Base-by-base conservation (phyloP, 2,329 filamentous ascomycete genomes). In the Neofusicoccum laricinum region DNA sequence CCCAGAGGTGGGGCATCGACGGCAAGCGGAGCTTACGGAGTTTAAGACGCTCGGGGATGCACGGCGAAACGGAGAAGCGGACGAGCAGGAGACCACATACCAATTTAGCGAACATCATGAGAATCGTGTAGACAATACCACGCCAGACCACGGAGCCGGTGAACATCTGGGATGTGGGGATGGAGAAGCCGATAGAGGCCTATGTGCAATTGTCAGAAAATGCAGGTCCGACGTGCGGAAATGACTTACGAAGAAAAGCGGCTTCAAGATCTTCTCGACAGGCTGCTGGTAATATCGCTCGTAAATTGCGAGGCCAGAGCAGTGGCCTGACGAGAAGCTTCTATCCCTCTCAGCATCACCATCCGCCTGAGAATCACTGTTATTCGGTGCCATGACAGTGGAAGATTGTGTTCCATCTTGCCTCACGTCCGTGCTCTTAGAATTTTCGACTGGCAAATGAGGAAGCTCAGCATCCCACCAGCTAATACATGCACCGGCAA, bases 121-220 rank as follows among this genome's bases (percentile, higher is more conserved):
- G 76, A 0, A 88, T 67, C 0, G 88, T 82, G 69, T 93, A 95
- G 0, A 93, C 82, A 0, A 93, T 67, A 0, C 91, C 91, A 11
- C 86, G 85, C 91, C 90, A 95, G 1, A 93, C 76, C 0, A 90
- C 81, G 0, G 77, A 70, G 0, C 85, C 85, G 0, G 74, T 73
- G 69, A 93, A 94, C 81, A 95, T 87, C 5, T 85, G 77, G 0
- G 84, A 85, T 34, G 94, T 88, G 0, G 91, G 91, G 1, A 95
- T 90, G 0, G 90, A 88, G 71, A 94, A 93, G 0, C 91, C 91
- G 40, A 94, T 89, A 0, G 84, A 86, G 2, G 84, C 45, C 63
- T 63, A 15, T 10, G 12, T 14, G 4, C 10, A 2, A 36, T 32
- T 30, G 50, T 57, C 41, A 57, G 41, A 36, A 38, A 14, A 14